Evolutionary conservation across 1,284 basidiomycete species (phyloP), one percentile per base, ranked within the genome.

Genomic region (Ceratobasidium sp.): DNA sequence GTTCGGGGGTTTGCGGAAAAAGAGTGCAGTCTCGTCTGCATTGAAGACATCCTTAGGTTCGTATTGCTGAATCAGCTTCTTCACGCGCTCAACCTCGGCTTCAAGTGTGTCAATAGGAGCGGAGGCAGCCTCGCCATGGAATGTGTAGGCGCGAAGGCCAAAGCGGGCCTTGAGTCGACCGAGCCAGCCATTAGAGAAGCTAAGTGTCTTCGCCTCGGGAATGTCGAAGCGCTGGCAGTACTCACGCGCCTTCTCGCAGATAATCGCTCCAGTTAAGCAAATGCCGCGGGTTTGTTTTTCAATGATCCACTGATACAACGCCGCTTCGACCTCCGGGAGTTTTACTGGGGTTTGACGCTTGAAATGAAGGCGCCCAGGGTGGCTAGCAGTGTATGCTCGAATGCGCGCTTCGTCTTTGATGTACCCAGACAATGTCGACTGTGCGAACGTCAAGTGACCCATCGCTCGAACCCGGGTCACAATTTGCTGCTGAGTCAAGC

Each of bases 21-120:
- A 81, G 1, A 82, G 69, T 1, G 80, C 80, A 3, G 81, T 81
- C 72, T 83, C 80, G 77, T 83, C 82, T 77, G 81, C 78, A 64
- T 82, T 82, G 61, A 80, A 82, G 43, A 81, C 81, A 52, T 83
- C 78, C n/a, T 75, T 55, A 52, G 77, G 69, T 7, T 75, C 5
- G 80, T 66, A 74, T 7, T 16, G 3, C 5, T 26, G 14, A 28
- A 72, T 50, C 3, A 67, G 18, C 2, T 41, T 23, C 8, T 49
- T 38, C 18, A 74, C 23, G 9, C 69, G 47, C 16, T 6, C 21
- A 26, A 30, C 13, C 30, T 73, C 63, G 18, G n/a, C 63, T 9
- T 5, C 50, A n/a, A 74, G 52, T n/a, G 11, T n/a, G 1, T 50
- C 30, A 16, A 32, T 50, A 1, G 62, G 62, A 30, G 62, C 62